Percentiles rank a stretch among this genome's conserved stretches.
Conservation (phyloP, 2,329 filamentous ascomycete genomes). For the Myriangium duriaei region DNA sequence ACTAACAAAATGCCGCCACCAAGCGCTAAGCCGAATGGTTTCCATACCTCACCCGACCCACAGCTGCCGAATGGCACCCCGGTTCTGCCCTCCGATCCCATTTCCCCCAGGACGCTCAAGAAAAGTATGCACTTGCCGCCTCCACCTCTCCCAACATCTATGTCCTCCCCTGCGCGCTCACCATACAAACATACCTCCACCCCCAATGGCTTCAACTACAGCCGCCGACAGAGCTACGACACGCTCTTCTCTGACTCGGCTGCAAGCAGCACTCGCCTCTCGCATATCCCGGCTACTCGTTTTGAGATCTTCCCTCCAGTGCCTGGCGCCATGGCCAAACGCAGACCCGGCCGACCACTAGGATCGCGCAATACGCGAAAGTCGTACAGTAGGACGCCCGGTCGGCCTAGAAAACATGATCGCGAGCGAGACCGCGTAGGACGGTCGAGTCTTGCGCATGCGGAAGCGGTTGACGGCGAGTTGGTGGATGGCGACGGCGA, state of each 20-base stretch:
- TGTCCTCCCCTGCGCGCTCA: constrained; percentile 9
- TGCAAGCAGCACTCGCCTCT: constrained; percentile 6
- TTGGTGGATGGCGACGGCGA: constrained; percentile 15
- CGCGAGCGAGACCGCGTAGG: constrained; percentile 13
- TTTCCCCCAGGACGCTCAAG: constrained; percentile 15
- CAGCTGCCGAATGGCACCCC: constrained; percentile 6
- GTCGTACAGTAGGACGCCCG: constrained; percentile 4
- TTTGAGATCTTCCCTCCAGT: constrained; percentile 70
- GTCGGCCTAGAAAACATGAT: constrained; percentile 6
- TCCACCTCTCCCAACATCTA: constrained; percentile 5
- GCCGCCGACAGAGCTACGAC: constrained; percentile 9
- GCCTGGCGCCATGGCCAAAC: constrained; percentile 32
- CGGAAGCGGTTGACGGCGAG: constrained; percentile 22
- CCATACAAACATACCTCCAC: constrained; percentile 7
- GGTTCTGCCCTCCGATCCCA: constrained; percentile 6
- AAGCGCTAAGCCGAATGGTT: constrained; percentile 7
- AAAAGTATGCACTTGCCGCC: constrained; percentile 15
- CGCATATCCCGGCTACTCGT: constrained; percentile 50
- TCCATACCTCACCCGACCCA: constrained; percentile 12
- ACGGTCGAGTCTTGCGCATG: constrained; percentile 33
- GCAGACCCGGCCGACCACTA: constrained; percentile 20
- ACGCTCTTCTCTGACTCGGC: constrained; percentile 8
- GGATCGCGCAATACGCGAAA: constrained; percentile 15
- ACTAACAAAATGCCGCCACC: constrained; percentile 33
- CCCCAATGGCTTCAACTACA: constrained; percentile 17